Conservation (phyloP, 345 rosid genomes). For the Arabis alpina region DNA sequence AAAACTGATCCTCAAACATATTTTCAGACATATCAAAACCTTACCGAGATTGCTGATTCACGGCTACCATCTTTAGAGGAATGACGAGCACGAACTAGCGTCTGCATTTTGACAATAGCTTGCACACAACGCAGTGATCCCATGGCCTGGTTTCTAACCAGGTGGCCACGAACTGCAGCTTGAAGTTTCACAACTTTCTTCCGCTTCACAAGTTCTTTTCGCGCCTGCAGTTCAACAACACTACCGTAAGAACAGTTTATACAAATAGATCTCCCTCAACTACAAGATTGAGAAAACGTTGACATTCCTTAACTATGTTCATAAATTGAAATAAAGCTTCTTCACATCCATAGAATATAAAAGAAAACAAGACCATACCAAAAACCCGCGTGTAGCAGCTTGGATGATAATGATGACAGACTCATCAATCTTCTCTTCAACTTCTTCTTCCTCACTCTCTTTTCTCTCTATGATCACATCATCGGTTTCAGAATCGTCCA, state of each 20-base stretch:
- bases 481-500: conserved; percentile 42
- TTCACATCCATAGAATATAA: conserved; percentile 18
- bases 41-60: conserved; percentile 48
- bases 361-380: conserved; percentile 51
- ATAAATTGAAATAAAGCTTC: not conserved
- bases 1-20: not conserved
- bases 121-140: conserved; percentile 89
- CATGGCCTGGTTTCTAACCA: conserved; percentile 86
- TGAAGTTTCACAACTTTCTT: conserved; percentile 83
- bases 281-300: not conserved
- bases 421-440: conserved; percentile 48
- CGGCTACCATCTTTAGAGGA: conserved; percentile 43
- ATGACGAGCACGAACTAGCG: conserved; percentile 76
- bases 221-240: conserved; percentile 52
- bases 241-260: conserved; percentile 20
- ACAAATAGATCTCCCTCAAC: not conserved
- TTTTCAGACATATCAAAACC: conserved; percentile 6
- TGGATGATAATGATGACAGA: conserved; percentile 61
- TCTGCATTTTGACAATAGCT: conserved; percentile 90
- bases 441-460: conserved; percentile 41
- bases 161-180: conserved; percentile 90
- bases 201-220: conserved; percentile 62
- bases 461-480: conserved; percentile 39
- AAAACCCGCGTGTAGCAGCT: conserved; percentile 57
- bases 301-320: conserved; percentile 8